phyloP scores from a whole-genome alignment of 768 basidiomycete species.

The Leccinum aurantiacum region DNA sequence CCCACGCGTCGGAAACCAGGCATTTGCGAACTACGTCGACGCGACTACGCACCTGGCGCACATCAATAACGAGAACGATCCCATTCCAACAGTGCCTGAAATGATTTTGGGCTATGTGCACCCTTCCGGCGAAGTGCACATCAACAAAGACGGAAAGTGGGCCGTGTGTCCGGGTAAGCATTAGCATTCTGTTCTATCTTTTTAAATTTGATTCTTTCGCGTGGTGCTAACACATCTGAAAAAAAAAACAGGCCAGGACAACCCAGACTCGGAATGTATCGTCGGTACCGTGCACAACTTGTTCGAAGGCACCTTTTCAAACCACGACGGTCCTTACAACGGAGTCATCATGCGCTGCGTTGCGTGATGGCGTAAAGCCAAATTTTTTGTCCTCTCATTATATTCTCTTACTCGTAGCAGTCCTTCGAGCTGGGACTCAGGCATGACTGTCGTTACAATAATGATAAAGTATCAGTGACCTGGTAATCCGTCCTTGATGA shows the following conservation, averaged over 20 bases:
- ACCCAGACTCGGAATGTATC: slow-evolving; percentile 38
- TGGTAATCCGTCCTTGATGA: no score
- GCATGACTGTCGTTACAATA: neutral
- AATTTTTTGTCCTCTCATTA: neutral
- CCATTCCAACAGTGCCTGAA: slow-evolving; percentile 35
- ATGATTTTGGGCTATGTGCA: slow-evolving; percentile 40
- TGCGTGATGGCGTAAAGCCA: neutral
- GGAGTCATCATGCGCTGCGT: slow-evolving; percentile 21
- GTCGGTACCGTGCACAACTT: slow-evolving; percentile 37
- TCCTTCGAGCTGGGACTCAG: neutral
- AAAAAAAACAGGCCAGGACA: slow-evolving; percentile 52
- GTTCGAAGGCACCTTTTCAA: slow-evolving; percentile 35
- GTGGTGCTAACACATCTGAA: neutral
- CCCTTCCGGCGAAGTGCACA: slow-evolving; percentile 42
- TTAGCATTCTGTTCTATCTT: neutral
- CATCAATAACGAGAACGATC: slow-evolving; percentile 50
- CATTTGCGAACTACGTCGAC: slow-evolving; percentile 57
- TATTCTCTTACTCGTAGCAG: neutral
- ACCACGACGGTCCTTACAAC: slow-evolving; percentile 47
- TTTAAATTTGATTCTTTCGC: neutral
- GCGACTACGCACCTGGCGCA: slow-evolving; percentile 43
- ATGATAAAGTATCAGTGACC: neutral
- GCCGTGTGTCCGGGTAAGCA: slow-evolving; percentile 46
- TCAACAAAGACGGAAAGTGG: slow-evolving; percentile 47
- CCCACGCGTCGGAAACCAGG: slow-evolving; percentile 52